Evolutionary conservation across 306 rosid species (phyloP).

Genomic region (Astragalus membranaceus): DNA sequence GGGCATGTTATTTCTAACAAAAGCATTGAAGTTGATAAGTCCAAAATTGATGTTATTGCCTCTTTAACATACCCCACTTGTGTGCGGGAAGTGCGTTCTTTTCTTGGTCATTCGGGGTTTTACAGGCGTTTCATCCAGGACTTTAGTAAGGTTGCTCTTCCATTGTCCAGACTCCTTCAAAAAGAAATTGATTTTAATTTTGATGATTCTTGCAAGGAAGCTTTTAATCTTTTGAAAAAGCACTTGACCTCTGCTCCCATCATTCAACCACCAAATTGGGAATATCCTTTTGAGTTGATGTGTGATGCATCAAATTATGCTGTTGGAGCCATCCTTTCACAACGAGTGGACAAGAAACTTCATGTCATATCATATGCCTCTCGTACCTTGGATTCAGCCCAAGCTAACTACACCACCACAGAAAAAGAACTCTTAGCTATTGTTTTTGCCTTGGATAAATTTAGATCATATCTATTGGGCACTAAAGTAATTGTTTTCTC

Average conservation of each 20-base stretch:
- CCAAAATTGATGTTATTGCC: background rate
- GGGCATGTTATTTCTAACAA: too few relatives aligned
- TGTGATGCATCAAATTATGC: background rate
- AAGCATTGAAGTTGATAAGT: too few relatives aligned
- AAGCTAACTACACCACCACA: too few relatives aligned
- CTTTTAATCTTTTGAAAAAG: background rate
- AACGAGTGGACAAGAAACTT: background rate
- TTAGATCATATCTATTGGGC: too few relatives aligned
- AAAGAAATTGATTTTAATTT: background rate
- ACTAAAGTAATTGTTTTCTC: too few relatives aligned
- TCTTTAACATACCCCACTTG: background rate
- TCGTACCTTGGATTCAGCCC: too few relatives aligned
- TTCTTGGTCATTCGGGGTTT: background rate
- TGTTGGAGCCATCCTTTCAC: background rate
- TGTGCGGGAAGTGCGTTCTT: background rate
- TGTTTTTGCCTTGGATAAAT: too few relatives aligned
- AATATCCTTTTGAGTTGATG: background rate
- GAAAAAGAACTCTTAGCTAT: too few relatives aligned
- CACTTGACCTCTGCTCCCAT: background rate
- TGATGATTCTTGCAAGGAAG: background rate
- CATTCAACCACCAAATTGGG: background rate
- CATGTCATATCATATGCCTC: background rate
- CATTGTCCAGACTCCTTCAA: background rate
- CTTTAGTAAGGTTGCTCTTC: background rate
- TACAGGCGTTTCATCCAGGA: background rate